Evolutionary conservation across 805 yeast species (phyloP).

Genomic region (Suhomyces sp.): DNA sequence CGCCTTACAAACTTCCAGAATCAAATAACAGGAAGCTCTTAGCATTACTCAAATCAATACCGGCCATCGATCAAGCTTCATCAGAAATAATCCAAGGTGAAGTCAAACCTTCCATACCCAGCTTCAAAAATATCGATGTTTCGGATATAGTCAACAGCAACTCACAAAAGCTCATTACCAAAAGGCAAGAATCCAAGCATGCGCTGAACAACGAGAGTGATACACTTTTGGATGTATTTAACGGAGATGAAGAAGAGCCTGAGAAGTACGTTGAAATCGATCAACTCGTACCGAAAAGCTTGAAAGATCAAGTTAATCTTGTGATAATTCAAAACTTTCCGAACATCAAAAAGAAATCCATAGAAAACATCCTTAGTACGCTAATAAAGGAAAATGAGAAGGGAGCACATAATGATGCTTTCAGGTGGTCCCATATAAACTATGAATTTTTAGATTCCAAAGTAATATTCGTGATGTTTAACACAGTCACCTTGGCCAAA

Average conservation of each 20-base stretch:
- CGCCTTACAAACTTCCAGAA: conserved; percentile 1
- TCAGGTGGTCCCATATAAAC: conserved; percentile 32
- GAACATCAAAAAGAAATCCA: conserved; percentile 21
- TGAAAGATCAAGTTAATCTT: conserved; percentile 35
- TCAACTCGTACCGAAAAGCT: conserved; percentile 28
- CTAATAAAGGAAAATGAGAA: conserved; percentile 9
- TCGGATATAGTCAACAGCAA: conserved; percentile 7
- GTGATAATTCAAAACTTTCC: conserved; percentile 35
- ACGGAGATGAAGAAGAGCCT: conserved; percentile 14
- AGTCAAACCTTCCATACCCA: conserved; percentile 3
- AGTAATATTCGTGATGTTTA: conserved; percentile 33
- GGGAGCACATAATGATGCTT: not conserved
- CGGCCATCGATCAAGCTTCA: not conserved
- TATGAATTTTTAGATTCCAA: conserved; percentile 31
- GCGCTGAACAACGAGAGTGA: not conserved
- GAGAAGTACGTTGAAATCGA: conserved; percentile 23
- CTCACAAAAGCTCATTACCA: conserved; percentile 5
- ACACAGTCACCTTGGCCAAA: conserved; percentile 10
- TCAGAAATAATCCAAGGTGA: not conserved
- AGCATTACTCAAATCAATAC: not conserved
- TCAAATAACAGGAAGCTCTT: not conserved
- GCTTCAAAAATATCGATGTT: conserved; percentile 9
- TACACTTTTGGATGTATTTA: not conserved
- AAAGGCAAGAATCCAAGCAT: not conserved
- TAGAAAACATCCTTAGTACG: conserved; percentile 32